Percentiles rank a stretch among this genome's conserved stretches.
phyloP scores from a whole-genome alignment of 495 filamentous ascomycete genomes.

The Aspergillus indologenus region DNA sequence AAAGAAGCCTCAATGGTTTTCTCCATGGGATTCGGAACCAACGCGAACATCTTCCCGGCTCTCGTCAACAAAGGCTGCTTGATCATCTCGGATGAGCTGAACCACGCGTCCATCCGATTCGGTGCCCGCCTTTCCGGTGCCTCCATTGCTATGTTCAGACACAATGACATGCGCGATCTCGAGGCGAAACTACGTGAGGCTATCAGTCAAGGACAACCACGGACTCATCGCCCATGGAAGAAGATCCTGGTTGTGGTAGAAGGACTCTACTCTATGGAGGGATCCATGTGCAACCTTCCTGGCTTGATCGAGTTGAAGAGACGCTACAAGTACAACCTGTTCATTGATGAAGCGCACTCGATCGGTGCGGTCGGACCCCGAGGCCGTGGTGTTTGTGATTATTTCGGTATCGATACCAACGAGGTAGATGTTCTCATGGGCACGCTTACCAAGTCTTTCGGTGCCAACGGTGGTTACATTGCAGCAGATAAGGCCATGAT shows the following conservation, averaged over 20 bases:
- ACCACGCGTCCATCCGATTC: slow-evolving; percentile 95
- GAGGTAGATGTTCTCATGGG: slow-evolving; percentile 98
- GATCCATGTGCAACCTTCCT: slow-evolving; percentile 94
- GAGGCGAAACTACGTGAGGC: slow-evolving; percentile 81
- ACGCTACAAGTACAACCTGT: slow-evolving; percentile 94
- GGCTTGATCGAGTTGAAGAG: slow-evolving; percentile 80
- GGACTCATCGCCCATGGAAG: slow-evolving; percentile 96
- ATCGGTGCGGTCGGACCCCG: slow-evolving; percentile 86
- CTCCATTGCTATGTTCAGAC: slow-evolving; percentile 92
- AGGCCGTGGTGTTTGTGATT: slow-evolving; percentile 94
- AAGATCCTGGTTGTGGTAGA: slow-evolving; percentile 97
- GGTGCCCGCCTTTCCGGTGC: slow-evolving; percentile 91
- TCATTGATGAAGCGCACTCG: slow-evolving; percentile 95
- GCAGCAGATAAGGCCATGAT: slow-evolving; percentile 88
- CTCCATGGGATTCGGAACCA: slow-evolving; percentile 97
- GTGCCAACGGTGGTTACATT: slow-evolving; percentile 95
- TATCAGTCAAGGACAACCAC: slow-evolving; percentile 93
- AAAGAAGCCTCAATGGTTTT: slow-evolving; percentile 95
- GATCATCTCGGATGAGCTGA: slow-evolving; percentile 93
- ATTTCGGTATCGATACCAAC: slow-evolving; percentile 82
- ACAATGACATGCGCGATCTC: slow-evolving; percentile 89
- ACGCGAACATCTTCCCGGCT: slow-evolving; percentile 84
- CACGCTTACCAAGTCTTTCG: slow-evolving; percentile 96
- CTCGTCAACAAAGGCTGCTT: slow-evolving; percentile 88
- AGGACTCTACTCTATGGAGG: slow-evolving; percentile 98